Evolutionary conservation across 2,329 filamentous ascomycete genomes (phyloP).

Genomic region (Tolypocladium guangdongense): DNA sequence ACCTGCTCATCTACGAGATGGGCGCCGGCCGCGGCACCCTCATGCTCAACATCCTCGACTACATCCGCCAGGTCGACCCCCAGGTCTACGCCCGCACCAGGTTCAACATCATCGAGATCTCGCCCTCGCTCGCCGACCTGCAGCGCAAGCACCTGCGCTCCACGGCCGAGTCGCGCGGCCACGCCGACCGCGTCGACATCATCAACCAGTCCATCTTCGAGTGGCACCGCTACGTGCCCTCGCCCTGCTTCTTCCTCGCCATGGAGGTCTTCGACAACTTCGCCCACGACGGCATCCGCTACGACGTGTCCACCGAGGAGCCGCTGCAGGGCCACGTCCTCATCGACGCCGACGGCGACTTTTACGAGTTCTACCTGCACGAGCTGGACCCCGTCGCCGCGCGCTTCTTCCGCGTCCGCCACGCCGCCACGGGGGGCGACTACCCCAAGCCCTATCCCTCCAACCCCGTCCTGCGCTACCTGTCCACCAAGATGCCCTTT

Average conservation of each 20-base stretch:
- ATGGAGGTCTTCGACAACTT: constrained; percentile 99
- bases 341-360: constrained; percentile 75
- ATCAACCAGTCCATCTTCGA: constrained; percentile 93
- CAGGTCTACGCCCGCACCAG: constrained; percentile 90
- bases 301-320: constrained; percentile 69
- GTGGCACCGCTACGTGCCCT: constrained; percentile 79
- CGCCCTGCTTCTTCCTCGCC: constrained; percentile 93
- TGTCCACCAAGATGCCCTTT: constrained; percentile 58
- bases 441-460: constrained; percentile 51
- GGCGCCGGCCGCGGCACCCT: constrained; percentile 93
- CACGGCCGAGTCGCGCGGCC: constrained; percentile 59
- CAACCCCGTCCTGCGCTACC: constrained; percentile 43
- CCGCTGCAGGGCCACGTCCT: constrained; percentile 84
- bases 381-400: constrained; percentile 71
- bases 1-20: constrained; percentile 98
- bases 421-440: constrained; percentile 58
- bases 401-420: constrained; percentile 74
- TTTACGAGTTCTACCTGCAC: constrained; percentile 86
- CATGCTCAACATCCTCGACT: constrained; percentile 97
- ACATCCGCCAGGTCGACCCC: constrained; percentile 79
- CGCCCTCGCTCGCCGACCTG: constrained; percentile 63
- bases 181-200: constrained; percentile 80
- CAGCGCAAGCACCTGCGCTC: constrained; percentile 62
- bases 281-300: constrained; percentile 86
- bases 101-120: constrained; percentile 95